Percentiles rank a stretch among this genome's conserved stretches.
Evolutionary conservation across 306 rosid species (phyloP).

Genomic region (Acmispon strigosus): DNA sequence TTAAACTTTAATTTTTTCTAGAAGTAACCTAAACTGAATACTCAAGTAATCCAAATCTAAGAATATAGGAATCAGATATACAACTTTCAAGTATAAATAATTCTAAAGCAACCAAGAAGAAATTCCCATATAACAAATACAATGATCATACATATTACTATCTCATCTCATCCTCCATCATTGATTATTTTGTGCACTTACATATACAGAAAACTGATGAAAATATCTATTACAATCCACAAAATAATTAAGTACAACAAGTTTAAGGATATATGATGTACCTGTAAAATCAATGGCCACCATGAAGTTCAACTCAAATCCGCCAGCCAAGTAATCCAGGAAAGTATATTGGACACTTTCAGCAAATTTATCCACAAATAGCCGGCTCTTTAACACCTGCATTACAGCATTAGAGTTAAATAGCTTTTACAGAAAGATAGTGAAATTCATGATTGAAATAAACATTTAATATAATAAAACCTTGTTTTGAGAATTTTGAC

Average conservation of each 20-base stretch:
- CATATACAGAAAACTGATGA: not conserved
- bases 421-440: constrained; percentile 22
- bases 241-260: constrained; percentile 1
- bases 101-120: not conserved
- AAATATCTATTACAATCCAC: constrained; percentile 1
- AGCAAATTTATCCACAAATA: constrained; percentile 68
- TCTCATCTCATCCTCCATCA: too few species aligned
- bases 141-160: not conserved
- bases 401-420: constrained; percentile 21
- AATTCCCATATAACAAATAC: not conserved
- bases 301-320: constrained; percentile 92
- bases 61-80: not conserved
- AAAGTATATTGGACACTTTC: constrained; percentile 74
- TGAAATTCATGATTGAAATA: constrained; percentile 2
- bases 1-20: not conserved
- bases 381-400: constrained; percentile 76
- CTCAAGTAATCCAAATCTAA: not conserved
- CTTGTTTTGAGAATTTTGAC: constrained; percentile 76
- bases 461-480: constrained; percentile 36
- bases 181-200: not conserved
- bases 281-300: constrained; percentile 97
- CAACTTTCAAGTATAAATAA: not conserved
- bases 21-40: not conserved
- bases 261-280: constrained; percentile 19
- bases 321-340: constrained; percentile 90